Conservation (phyloP, 441 rosid genomes). For the Syzygium syzygioides region DNA sequence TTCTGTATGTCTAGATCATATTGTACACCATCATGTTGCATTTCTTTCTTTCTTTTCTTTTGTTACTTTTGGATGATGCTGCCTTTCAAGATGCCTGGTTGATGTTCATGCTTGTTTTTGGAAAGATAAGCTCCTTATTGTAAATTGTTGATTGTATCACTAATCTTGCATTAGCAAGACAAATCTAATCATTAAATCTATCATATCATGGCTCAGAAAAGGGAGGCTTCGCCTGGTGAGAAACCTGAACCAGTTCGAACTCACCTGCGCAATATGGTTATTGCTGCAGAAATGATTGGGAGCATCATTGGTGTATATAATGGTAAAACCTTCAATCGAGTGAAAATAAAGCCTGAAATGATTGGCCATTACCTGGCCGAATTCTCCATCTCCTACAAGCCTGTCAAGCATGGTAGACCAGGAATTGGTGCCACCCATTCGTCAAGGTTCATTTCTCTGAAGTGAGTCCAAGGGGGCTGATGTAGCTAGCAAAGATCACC, state of each 20-base stretch:
- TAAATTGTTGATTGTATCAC: background rate
- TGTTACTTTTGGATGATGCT: background rate
- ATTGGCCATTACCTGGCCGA: constrained; percentile 89
- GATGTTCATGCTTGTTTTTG: background rate
- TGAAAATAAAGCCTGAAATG: constrained; percentile 94
- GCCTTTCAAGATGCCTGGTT: background rate
- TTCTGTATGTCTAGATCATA: background rate
- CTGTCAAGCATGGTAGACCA: constrained; percentile 92
- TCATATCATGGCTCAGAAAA: constrained; percentile 38
- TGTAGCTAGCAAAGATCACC: no score
- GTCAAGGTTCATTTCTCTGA: constrained; percentile 85
- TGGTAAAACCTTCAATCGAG: constrained; percentile 86
- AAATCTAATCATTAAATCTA: background rate
- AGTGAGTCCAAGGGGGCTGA: constrained; percentile 23
- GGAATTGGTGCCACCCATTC: constrained; percentile 91
- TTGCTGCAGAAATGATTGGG: constrained; percentile 91
- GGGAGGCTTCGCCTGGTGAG: constrained; percentile 86
- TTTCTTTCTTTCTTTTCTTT: background rate
- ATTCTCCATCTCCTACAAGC: constrained; percentile 93
- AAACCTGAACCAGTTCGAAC: constrained; percentile 84
- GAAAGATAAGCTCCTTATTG: background rate
- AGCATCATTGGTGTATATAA: constrained; percentile 85
- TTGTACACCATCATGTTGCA: background rate
- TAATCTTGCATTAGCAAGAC: background rate
- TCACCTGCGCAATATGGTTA: constrained; percentile 73